Base-by-base conservation (phyloP, 1,284 basidiomycete species). In the Cerrena zonata region DNA sequence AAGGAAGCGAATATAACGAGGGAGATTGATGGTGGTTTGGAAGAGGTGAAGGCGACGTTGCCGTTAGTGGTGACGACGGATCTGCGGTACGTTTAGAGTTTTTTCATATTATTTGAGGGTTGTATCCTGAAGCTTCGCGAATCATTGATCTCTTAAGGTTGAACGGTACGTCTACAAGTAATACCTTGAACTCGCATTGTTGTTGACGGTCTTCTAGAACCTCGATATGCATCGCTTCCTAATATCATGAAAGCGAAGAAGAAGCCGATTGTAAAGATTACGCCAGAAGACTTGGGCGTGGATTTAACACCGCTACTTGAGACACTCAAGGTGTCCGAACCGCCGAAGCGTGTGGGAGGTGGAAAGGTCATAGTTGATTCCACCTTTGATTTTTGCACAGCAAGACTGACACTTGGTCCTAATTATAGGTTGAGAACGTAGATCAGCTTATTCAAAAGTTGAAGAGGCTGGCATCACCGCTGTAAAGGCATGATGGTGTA, bases 241-340 rank as follows among this genome's bases (percentile, higher is more conserved):
- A 95, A 93, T 65, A 95, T 95, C 69, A 96, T 95, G 91, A 95
- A 95, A 74, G 95, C 95, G 22, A 99, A 98, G 80, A 99, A 98
- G 82, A 99, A 99, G 75, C 89, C 90, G 22, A 74, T 98, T 47
- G 87, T 94, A 72, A 94, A 91, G 65, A 63, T 94, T 55, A 83
- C 83, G 27, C 77, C 91, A 7, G 75, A 79, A 44, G 92, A 95
- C 61, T 84, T 98, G 13, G 85, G 86, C n/a, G 73, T 94, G 36
- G 88, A 94, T 66, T 75, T 88, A 40, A 77, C 81, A 1, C 92
- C 92, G 15, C 77, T 83, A 41, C 73, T 98, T 30, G 91, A 97
- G 74, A 94, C 86, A 1, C 63, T 98, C 62, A 92, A 90, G 62
- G 89, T 99, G n/a, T 71, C 82, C 7, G 94, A 97, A 65, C 95